These are phyloP conservation scores for Phylloporus rhodoxanthus DNA, from an alignment of 768 basidiomycete species.

Conservation along the genomic window DNA sequence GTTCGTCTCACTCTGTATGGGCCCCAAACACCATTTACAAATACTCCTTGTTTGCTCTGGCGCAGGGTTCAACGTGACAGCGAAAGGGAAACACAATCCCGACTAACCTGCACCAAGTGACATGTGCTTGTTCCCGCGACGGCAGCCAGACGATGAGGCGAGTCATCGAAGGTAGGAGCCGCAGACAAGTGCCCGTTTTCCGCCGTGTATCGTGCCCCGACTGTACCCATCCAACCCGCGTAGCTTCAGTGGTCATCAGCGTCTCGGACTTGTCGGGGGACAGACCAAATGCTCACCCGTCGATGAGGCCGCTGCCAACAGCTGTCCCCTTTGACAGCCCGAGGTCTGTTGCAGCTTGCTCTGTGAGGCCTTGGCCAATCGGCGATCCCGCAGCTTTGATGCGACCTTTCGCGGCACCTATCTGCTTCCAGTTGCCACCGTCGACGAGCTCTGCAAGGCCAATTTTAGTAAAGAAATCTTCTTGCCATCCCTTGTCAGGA, in stretches of 20 bases:
- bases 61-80: not conserved
- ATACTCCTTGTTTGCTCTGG: slow-evolving; percentile 77
- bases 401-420: slow-evolving; percentile 62
- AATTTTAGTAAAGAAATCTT: slow-evolving; percentile 79
- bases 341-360: slow-evolving; percentile 74
- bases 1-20: slow-evolving; percentile 59
- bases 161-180: slow-evolving; percentile 66
- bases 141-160: slow-evolving; percentile 76
- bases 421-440: slow-evolving; percentile 57
- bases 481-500: slow-evolving; percentile 83
- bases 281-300: slow-evolving; percentile 56
- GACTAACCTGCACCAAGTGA: slow-evolving; percentile 77
- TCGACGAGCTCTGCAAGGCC: slow-evolving; percentile 70
- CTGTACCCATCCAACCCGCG: slow-evolving; percentile 96
- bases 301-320: slow-evolving; percentile 92
- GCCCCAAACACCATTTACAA: slow-evolving; percentile 91
- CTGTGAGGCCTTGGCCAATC: slow-evolving; percentile 77
- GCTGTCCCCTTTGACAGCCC: slow-evolving; percentile 82
- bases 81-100: not conserved
- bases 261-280: not conserved
- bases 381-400: slow-evolving; percentile 80
- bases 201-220: slow-evolving; percentile 67
- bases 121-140: slow-evolving; percentile 97
- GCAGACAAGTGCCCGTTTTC: slow-evolving; percentile 48
- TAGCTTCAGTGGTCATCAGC: slow-evolving; percentile 42